Percentiles rank a stretch among this genome's conserved stretches.
These are phyloP conservation scores for Polychytrium aggregatum DNA, from an alignment of 192 early-diverging fungal species.

Conservation along the genomic window DNA sequence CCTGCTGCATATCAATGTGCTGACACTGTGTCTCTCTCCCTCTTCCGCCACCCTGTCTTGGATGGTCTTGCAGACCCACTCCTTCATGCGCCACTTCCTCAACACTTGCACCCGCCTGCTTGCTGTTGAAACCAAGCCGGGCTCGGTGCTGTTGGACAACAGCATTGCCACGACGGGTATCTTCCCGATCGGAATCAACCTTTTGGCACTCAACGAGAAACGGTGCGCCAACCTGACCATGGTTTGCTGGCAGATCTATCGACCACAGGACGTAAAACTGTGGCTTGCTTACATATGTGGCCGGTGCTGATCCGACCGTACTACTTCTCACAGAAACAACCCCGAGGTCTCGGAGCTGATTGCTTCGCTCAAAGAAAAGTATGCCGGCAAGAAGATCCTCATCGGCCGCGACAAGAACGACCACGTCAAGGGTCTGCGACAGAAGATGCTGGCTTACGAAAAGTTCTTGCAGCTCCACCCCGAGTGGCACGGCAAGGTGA, in stretches of 20 bases:
- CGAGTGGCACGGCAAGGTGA: conserved; percentile 37
- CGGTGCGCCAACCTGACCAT: too few relatives aligned
- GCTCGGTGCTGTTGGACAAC: conserved; percentile 41
- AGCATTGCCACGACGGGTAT: conserved; percentile 33
- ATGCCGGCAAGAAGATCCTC: conserved; percentile 33
- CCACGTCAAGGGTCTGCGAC: conserved; percentile 42
- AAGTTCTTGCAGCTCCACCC: conserved; percentile 32
- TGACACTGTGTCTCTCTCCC: not conserved
- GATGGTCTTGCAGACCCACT: conserved; percentile 29
- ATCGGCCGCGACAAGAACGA: conserved; percentile 51
- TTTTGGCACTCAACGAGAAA: conserved; percentile 60
- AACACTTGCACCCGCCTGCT: conserved; percentile 44
- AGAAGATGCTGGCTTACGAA: conserved; percentile 46
- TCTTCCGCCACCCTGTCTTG: not conserved
- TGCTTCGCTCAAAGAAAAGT: conserved; percentile 26
- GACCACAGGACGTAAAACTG: not conserved
- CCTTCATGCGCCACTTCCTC: conserved; percentile 48
- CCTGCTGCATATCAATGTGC: not conserved
- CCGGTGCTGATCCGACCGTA: too few relatives aligned
- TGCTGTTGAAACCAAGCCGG: conserved; percentile 38
- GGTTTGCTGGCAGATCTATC: too few relatives aligned
- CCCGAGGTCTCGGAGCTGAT: conserved; percentile 32
- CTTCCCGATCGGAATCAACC: conserved; percentile 45
- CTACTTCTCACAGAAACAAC: conserved; percentile 6
- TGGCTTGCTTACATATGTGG: too few relatives aligned